These are phyloP conservation scores for Ophiobolus disseminans DNA, from an alignment of 2,329 filamentous ascomycete genomes.

Conservation along the genomic window DNA sequence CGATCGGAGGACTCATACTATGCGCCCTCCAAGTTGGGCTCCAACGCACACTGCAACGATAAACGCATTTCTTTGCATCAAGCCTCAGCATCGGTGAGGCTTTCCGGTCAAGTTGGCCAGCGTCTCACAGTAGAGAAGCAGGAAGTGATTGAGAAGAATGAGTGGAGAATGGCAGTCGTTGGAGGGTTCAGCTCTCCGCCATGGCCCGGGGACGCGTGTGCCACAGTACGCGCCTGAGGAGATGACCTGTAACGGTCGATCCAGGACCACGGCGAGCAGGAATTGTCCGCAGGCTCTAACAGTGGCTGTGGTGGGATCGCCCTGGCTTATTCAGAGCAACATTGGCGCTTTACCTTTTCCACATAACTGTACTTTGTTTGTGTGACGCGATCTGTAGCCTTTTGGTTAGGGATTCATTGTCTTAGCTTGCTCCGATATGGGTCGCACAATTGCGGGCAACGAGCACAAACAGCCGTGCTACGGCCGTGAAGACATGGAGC, in stretches of 20 bases:
- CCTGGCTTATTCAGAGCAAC: slow-evolving; percentile 22
- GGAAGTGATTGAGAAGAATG: slow-evolving; percentile 23
- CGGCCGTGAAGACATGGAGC: too few species aligned
- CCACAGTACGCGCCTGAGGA: slow-evolving; percentile 29
- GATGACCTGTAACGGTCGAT: slow-evolving; percentile 35
- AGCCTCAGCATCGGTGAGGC: slow-evolving; percentile 21
- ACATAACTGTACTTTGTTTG: slow-evolving; percentile 18
- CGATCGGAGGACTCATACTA: slow-evolving; percentile 13
- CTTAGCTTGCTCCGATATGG: slow-evolving; percentile 28
- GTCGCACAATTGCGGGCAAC: slow-evolving; percentile 34
- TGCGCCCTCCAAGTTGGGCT: slow-evolving; percentile 39
- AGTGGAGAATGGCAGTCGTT: slow-evolving; percentile 27
- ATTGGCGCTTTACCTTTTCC: slow-evolving; percentile 23
- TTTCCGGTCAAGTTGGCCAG: slow-evolving; percentile 33
- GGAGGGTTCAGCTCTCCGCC: slow-evolving; percentile 19
- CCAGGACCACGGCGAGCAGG: slow-evolving; percentile 27
- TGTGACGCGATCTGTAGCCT: slow-evolving; percentile 27
- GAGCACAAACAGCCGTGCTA: slow-evolving; percentile 30
- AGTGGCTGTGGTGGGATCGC: slow-evolving; percentile 28
- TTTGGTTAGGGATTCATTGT: slow-evolving; percentile 32
- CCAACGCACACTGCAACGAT: slow-evolving; percentile 25
- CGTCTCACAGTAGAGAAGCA: slow-evolving; percentile 27
- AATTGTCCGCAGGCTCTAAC: slow-evolving; percentile 17
- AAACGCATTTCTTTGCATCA: slow-evolving; percentile 21
- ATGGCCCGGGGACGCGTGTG: slow-evolving; percentile 27